phyloP scores from a whole-genome alignment of 139 green algal genomes.

The Eudorina sp. region DNA sequence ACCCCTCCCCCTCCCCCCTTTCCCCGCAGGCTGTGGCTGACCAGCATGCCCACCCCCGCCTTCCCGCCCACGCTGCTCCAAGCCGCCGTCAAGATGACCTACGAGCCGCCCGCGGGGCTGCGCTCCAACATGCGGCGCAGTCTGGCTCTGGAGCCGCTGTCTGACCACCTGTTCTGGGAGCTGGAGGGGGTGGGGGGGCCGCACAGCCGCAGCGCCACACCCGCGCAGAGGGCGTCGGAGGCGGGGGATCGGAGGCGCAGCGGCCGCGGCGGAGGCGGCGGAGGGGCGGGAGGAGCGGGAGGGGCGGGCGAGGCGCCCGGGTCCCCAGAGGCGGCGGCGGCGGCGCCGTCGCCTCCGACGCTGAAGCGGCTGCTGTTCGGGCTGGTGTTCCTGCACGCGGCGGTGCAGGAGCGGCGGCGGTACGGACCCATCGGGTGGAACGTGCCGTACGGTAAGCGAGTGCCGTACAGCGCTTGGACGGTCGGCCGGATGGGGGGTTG shows the following conservation, averaged over 20 bases:
- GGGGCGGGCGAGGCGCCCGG: not conserved
- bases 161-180: constrained; percentile 49
- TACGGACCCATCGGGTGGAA: constrained; percentile 79
- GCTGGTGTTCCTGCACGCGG: constrained; percentile 61
- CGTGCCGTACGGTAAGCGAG: constrained; percentile 67
- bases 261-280: not conserved
- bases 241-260: not conserved
- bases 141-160: constrained; percentile 62
- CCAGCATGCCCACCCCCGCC: constrained; percentile 59
- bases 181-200: constrained; percentile 1
- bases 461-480: not conserved
- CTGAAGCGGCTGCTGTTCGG: constrained; percentile 62
- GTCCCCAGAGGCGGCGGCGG: not conserved
- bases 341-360: not conserved
- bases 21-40: constrained; percentile 69
- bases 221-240: not conserved
- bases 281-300: too few relatives aligned
- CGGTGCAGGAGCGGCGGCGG: constrained; percentile 68
- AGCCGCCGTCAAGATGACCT: constrained; percentile 76
- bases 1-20: constrained; percentile 48
- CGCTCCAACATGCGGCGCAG: constrained; percentile 64
- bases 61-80: constrained; percentile 71
- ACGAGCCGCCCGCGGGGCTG: constrained; percentile 71
- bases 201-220: not conserved
- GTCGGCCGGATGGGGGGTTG: not conserved